Evolutionary conservation across 495 filamentous ascomycete species (phyloP).

Genomic region (Lasiosphaeria ovina): DNA sequence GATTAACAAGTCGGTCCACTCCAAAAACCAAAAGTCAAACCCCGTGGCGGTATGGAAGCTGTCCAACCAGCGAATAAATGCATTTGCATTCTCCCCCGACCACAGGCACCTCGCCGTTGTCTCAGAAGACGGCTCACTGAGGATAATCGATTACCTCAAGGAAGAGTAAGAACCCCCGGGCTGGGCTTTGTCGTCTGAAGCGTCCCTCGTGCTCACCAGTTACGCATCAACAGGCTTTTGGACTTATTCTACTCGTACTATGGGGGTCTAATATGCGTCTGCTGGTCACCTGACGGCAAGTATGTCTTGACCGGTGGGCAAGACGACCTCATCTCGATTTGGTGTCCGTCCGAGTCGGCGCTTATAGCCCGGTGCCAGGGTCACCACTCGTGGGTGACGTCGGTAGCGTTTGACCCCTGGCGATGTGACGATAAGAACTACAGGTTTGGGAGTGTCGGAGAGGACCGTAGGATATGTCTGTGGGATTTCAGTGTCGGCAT

Average conservation of each 20-base stretch:
- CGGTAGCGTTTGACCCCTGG: conserved; percentile 94
- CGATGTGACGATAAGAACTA: conserved; percentile 93
- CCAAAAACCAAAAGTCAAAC: conserved; percentile 89
- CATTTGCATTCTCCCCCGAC: conserved; percentile 87
- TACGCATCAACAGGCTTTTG: conserved; percentile 55
- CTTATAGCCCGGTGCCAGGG: conserved; percentile 90
- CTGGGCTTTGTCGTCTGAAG: neutral
- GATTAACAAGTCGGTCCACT: conserved; percentile 84
- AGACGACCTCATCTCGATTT: conserved; percentile 92
- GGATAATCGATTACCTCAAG: conserved; percentile 86
- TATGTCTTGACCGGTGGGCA: conserved; percentile 95
- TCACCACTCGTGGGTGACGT: conserved; percentile 92
- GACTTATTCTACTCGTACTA: conserved; percentile 90
- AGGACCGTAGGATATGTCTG: conserved; percentile 83
- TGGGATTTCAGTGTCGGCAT: conserved; percentile 99
- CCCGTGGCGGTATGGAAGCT: conserved; percentile 89
- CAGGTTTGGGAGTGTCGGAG: conserved; percentile 91
- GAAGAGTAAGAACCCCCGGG: conserved; percentile 65
- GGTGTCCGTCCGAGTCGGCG: conserved; percentile 77
- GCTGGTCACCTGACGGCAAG: conserved; percentile 96
- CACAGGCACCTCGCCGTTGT: conserved; percentile 84
- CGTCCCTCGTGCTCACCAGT: neutral
- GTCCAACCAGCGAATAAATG: conserved; percentile 83
- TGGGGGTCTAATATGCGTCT: conserved; percentile 85
- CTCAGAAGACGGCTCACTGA: conserved; percentile 84